phyloP scores from a whole-genome alignment of 2,329 filamentous ascomycete species.

The Colletotrichum chlorophyti region DNA sequence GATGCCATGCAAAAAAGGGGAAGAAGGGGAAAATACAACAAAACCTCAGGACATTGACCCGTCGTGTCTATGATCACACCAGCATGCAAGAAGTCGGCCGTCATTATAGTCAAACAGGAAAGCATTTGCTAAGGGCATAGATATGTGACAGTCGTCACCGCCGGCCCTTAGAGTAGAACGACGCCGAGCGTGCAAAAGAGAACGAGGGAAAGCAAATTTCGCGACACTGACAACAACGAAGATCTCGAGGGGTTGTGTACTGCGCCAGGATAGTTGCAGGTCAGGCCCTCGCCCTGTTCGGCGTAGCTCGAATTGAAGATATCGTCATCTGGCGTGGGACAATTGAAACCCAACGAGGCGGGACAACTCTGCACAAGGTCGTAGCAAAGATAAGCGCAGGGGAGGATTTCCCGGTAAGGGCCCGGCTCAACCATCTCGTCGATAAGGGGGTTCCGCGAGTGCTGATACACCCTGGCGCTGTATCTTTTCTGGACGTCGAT shows the following conservation, averaged over 20 bases:
- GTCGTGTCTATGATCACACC: background rate
- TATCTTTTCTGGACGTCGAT: constrained; percentile 39
- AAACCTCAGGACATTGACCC: background rate
- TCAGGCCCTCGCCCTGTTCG: constrained; percentile 35
- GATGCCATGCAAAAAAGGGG: constrained; percentile 27
- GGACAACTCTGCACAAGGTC: constrained; percentile 87
- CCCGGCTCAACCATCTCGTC: constrained; percentile 77
- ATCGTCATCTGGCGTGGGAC: constrained; percentile 58
- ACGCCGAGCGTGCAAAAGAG: constrained; percentile 7
- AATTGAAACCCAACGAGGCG: constrained; percentile 74
- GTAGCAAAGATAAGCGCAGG: constrained; percentile 88
- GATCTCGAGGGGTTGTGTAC: constrained; percentile 55
- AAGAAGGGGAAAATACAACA: too few species aligned
- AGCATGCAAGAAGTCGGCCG: constrained; percentile 3
- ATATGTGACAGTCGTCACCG: too few species aligned
- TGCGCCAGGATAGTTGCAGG: constrained; percentile 69
- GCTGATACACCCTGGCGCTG: constrained; percentile 50
- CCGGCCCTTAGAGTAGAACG: background rate
- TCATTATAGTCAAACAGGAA: constrained; percentile 8
- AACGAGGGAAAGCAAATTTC: constrained; percentile 28
- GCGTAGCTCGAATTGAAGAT: constrained; percentile 56
- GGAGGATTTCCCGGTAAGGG: constrained; percentile 91
- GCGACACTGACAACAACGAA: constrained; percentile 31
- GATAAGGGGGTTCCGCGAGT: constrained; percentile 75
- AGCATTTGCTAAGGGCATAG: background rate